Evolutionary conservation across 2,329 filamentous ascomycete species (phyloP), one percentile per base, ranked within the genome.

Genomic region (Penicillium capsulatum): DNA sequence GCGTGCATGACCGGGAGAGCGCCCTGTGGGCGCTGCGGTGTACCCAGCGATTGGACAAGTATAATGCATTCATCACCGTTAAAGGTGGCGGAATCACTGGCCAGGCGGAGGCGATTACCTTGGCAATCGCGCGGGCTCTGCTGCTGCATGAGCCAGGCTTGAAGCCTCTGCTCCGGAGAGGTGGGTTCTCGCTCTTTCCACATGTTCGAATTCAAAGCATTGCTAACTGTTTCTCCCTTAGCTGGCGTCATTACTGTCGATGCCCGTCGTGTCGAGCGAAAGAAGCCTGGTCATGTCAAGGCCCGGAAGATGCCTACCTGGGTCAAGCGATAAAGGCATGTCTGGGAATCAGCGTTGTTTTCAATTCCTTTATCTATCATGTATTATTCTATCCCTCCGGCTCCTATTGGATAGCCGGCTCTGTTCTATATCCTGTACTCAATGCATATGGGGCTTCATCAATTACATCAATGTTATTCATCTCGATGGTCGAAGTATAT

Each of bases 281-380:
- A 98, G 83, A 97, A 98, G 79, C 80, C 88, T 41, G 94, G 92
- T 55, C 87, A 88, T 61, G 69, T 94, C 71, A 98, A 98, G 78
- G 91, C 92, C 42, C 86, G 92, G 70, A 98, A 98, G 81, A 94
- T 85, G 81, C 91, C 91, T 45, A 79, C 92, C 58, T 98, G 94
- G 92, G 90, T 97, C 76, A 97, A 96, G 81, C 74, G 80, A 65
- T 83, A 53, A 67, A 40, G 40, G 37, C 11, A 31, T 27, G 34
- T 39, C 39, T 39, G 26, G 35, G 36, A 34, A 35, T 38, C 27
- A 48, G 45, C 45, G 47, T 48, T 44, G 38, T 30, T 42, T 40
- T 48, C 40, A 27, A 38, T 37, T 48, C 48, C 48, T 41, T 43
- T 59, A 54, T 54, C 51, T 44, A 53, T 45, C 45, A 47, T 58